These are phyloP conservation scores for Trichoderma atroviride DNA, from an alignment of 2,329 filamentous ascomycete genomes.

Conservation along the genomic window DNA sequence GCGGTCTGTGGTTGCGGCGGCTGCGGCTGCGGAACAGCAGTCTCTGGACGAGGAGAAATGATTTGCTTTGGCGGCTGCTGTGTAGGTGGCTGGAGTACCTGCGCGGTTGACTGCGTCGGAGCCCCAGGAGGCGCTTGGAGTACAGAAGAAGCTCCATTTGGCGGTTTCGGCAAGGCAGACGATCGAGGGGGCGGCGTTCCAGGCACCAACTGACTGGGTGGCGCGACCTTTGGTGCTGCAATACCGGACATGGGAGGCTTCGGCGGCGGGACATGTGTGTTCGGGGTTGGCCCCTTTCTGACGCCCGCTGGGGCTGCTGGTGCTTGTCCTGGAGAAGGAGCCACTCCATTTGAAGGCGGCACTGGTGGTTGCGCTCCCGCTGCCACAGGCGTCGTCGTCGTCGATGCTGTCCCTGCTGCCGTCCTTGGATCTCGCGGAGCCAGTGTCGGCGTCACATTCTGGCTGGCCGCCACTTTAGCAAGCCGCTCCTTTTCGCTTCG, in stretches of 20 bases:
- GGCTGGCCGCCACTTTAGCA: conserved; percentile 41
- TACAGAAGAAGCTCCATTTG: conserved; percentile 37
- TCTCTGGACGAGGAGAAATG: conserved; percentile 42
- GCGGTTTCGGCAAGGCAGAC: conserved; percentile 38
- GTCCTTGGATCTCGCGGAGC: conserved; percentile 41
- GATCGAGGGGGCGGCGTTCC: conserved; percentile 37
- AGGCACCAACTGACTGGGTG: conserved; percentile 36
- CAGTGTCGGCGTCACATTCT: conserved; percentile 39
- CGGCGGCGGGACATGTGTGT: conserved; percentile 43
- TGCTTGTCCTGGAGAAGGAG: conserved; percentile 32
- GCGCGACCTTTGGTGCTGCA: conserved; percentile 34
- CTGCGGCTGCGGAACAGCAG: conserved; percentile 35
- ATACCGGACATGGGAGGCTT: conserved; percentile 35
- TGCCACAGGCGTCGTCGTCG: conserved; percentile 29
- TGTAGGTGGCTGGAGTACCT: conserved; percentile 38
- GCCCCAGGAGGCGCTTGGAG: conserved; percentile 44
- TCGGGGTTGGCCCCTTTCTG: conserved; percentile 37
- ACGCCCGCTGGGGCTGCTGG: conserved; percentile 31
- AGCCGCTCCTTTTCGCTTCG: conserved; percentile 46
- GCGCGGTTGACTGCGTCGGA: conserved; percentile 36
- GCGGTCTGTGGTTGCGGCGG: conserved; percentile 38
- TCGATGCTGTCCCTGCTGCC: conserved; percentile 29
- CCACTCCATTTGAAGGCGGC: conserved; percentile 30
- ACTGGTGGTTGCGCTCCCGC: conserved; percentile 26
- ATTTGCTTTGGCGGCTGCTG: conserved; percentile 39